Base-by-base conservation (phyloP, 192 early-diverging fungal species). In the Piromyces finnis region DNA sequence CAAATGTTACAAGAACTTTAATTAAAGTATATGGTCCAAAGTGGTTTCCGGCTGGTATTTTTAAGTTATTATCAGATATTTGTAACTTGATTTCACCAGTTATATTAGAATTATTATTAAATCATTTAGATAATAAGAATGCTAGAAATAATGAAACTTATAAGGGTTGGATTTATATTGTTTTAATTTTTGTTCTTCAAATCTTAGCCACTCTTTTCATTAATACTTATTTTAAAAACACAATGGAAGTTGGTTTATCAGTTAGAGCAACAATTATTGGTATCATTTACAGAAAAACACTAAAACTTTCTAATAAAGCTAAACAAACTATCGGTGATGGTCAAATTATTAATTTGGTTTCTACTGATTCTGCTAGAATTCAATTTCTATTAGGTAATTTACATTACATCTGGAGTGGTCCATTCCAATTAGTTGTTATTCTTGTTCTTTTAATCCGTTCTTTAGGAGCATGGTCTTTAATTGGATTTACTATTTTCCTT, bases 231-330 rank as follows among this genome's bases (percentile, higher is more conserved):
- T 88, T 88, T 81, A 85, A 88, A 28, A 78, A 78, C 26, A 84
- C 88, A 41, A 85, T 83, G 18, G 78, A 82, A 22, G 83, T 82
- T 27, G 88, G 88, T 79, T 83, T 89, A 78, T 79, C 84, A n/a
- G 29, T 84, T 28, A 83, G 85, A 18, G 83, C 88, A 0, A 86
- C 88, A 0, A 82, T 91, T 12, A 85, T 88, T 17, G 84, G 87
- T 5, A 87, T 88, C 68, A 81, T 91, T 29, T 91, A 89, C 37
- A 86, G 90, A 82, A 91, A 91, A 77, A 83, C 90, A 0, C 81
- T 91, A 27, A 81, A 86, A 18, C 88, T 91, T n/a, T 89, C 90
- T 30, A 82, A 84, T 77, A 87, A 86, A 78, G 85, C 88, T 17
- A 35, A 82, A 30, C 80, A 86, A 78, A 85, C 86, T 79, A 87